Evolutionary conservation across 768 basidiomycete species (phyloP).

Genomic region (Grammothele lineata): DNA sequence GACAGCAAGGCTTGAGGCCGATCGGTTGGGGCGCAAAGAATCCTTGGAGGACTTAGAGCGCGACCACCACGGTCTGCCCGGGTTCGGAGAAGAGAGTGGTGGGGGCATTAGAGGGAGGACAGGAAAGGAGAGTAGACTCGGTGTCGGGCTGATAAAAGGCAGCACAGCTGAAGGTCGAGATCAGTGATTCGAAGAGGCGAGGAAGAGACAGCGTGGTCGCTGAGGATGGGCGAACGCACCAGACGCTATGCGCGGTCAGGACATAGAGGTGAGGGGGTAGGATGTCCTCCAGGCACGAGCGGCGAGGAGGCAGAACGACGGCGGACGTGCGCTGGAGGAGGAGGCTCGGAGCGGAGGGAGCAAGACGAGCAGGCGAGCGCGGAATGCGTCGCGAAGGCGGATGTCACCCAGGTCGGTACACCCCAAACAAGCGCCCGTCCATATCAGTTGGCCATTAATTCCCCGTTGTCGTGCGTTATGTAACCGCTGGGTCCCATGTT

Average conservation of each 20-base stretch:
- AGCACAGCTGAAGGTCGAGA: conserved; percentile 14
- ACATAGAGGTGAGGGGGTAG: conserved; percentile 1
- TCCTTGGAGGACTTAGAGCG: conserved; percentile 28
- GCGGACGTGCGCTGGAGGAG: too few relatives aligned
- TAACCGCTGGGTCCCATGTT: not conserved
- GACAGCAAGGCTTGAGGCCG: conserved; percentile 14
- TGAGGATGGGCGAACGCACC: conserved; percentile 2
- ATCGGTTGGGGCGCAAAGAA: conserved; percentile 15
- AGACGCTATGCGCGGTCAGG: conserved; percentile 1
- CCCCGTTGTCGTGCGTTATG: conserved; percentile 8
- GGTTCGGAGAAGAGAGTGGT: conserved; percentile 14
- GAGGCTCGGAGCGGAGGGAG: too few relatives aligned
- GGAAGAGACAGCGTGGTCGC: not conserved
- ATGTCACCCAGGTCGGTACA: conserved; percentile 6
- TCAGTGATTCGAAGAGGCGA: conserved; percentile 15
- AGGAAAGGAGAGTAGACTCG: conserved; percentile 23
- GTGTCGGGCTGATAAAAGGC: conserved; percentile 14
- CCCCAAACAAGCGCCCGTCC: conserved; percentile 5
- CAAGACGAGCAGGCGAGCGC: not conserved
- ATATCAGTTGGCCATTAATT: conserved; percentile 10
- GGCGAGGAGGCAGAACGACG: conserved; percentile 2
- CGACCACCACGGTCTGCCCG: conserved; percentile 31
- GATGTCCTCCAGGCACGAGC: not conserved
- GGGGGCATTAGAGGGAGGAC: conserved; percentile 22
- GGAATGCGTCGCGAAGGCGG: conserved; percentile 7